Evolutionary conservation across 2,329 filamentous ascomycete genomes (phyloP), one percentile per base, ranked within the genome.

Genomic region (Fusarium phyllophilum): DNA sequence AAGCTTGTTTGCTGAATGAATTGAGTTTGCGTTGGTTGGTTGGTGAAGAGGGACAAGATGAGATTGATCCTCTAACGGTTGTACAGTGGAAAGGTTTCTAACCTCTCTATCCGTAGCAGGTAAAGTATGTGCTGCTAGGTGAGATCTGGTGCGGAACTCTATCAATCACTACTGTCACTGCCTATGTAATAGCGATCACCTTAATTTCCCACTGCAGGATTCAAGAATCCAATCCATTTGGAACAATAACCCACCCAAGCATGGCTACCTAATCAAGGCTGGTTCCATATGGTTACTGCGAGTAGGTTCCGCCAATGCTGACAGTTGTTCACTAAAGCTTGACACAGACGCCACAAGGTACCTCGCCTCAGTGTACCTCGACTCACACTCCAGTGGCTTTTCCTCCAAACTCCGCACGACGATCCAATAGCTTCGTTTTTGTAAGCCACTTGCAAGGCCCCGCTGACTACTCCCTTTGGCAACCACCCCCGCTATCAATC

Each of bases 251-350:
- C 52, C 51, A 54, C 45, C 51, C 41, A 18, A 39, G 38, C 29
- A 46, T 33, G n/a, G 45, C 51, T 54, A n/a, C n/a, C n/a, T n/a
- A 54, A 39, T 54, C 34, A 42, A 68, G 41, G n/a, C 42, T 46
- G 39, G 26, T n/a, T 29, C 26, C 26, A 29, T 29, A 15, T 46
- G 39, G 33, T 5, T 34, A 18, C 22, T 41, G 41, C 42, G 44
- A 49, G 62, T 34, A 46, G 60, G 45, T 61, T 68, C 64, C 52
- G 71, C 72, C 72, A 74, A 74, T 68, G 71, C 72, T 74, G 71
- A 74, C 71, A 68, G 67, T 72, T 65, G 72, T 72, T 74, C 62
- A 65, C 72, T 68, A 73, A 74, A 61, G 62, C 48, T 73, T 64
- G 66, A 62, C 71, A 72, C 62, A 72, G 58, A 59, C 58, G 36